phyloP scores from a whole-genome alignment of 75 land plant species.

The Selaginella moellendorffii region DNA sequence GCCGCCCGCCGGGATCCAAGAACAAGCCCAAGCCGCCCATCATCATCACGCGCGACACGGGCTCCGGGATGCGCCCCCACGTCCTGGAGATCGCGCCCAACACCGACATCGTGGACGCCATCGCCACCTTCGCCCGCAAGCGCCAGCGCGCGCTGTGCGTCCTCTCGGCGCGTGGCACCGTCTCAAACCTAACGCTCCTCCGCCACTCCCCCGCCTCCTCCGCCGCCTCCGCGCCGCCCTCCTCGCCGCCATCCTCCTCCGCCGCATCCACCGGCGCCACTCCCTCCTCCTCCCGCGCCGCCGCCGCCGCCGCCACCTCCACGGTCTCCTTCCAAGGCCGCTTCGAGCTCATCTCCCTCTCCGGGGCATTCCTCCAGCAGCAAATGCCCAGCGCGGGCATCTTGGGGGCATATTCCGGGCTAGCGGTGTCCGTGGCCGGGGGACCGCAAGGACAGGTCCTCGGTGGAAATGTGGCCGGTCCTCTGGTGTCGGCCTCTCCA shows the following conservation, averaged over 20 bases:
- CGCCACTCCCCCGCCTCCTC: not conserved
- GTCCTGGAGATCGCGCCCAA: not conserved
- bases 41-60: slow-evolving; percentile 4
- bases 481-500: not conserved
- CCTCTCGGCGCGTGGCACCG: not conserved
- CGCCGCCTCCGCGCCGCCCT: not conserved
- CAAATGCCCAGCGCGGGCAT: not conserved
- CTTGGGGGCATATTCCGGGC: not conserved
- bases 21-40: slow-evolving; percentile 11
- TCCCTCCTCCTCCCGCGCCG: no score
- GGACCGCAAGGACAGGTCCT: not conserved
- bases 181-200: not conserved
- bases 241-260: no score
- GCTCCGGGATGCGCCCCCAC: not conserved
- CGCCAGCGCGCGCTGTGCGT: not conserved
- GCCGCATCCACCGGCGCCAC: no score
- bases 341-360: not conserved
- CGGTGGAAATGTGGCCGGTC: not conserved
- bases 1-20: slow-evolving; percentile 5
- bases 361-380: slow-evolving; percentile 2
- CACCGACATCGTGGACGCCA: not conserved
- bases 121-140: not conserved
- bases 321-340: slow-evolving; percentile 1
- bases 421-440: not conserved
- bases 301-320: not conserved